These are phyloP conservation scores for Pulveroboletus sp. DNA, from an alignment of 768 basidiomycete genomes.

Conservation along the genomic window DNA sequence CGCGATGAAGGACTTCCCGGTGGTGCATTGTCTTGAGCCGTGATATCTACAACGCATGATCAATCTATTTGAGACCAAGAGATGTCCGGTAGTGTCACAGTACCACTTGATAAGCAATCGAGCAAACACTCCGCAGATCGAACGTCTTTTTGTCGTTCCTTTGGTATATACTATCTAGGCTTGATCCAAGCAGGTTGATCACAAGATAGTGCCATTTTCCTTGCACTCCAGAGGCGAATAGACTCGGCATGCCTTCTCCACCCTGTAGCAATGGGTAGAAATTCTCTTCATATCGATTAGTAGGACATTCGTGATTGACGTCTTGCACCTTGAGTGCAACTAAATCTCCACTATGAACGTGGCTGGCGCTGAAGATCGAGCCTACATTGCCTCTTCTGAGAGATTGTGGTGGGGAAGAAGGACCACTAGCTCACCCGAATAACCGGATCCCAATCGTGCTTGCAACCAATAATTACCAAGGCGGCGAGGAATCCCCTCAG, in stretches of 20 bases:
- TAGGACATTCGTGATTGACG: constrained; percentile 67
- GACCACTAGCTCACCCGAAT: constrained; percentile 49
- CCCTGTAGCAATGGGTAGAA: constrained; percentile 71
- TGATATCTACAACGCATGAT: constrained; percentile 46
- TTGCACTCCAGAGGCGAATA: constrained; percentile 58
- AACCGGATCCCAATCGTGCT: constrained; percentile 63
- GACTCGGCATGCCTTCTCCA: constrained; percentile 64
- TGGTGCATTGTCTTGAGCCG: constrained; percentile 74
- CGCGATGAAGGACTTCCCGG: constrained; percentile 68
- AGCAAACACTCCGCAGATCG: constrained; percentile 69
- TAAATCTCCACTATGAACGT: constrained; percentile 52
- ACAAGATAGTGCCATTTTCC: constrained; percentile 66
- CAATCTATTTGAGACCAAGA: constrained; percentile 4
- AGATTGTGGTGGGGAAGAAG: background rate
- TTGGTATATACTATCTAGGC: constrained; percentile 59
- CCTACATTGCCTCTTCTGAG: constrained; percentile 39
- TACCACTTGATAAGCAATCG: constrained; percentile 75
- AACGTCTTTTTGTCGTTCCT: constrained; percentile 52
- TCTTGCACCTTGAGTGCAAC: constrained; percentile 74
- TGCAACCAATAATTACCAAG: constrained; percentile 61
- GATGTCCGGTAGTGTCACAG: constrained; percentile 18
- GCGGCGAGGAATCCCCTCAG: constrained; percentile 27
- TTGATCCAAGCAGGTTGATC: constrained; percentile 70
- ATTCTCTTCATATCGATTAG: constrained; percentile 64
- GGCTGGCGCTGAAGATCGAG: constrained; percentile 59